A percentile compares a stretch with the other conserved stretches of the same genome.
Conservation (phyloP, 202 grass and related monocot genomes). For the Brachypodium distachyon region DNA sequence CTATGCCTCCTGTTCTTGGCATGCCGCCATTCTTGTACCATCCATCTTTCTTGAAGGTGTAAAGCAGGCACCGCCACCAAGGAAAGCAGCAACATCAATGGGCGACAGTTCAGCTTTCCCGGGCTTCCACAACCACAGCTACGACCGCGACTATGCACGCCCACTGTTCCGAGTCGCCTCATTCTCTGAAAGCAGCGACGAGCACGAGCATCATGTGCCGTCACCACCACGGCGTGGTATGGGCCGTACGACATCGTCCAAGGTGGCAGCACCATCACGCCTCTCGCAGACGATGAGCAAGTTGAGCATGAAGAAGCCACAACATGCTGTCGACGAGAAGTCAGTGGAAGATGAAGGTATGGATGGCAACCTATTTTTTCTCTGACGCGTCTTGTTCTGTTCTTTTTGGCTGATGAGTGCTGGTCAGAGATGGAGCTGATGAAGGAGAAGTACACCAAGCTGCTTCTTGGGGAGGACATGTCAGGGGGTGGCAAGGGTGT, state of each 20-base stretch:
- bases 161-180: constrained; percentile 31
- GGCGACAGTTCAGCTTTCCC: constrained; percentile 26
- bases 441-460: constrained; percentile 73
- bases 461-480: constrained; percentile 87
- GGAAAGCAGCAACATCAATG: neutral
- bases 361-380: neutral
- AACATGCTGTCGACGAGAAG: constrained; percentile 13
- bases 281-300: constrained; percentile 30
- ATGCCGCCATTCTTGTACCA: neutral
- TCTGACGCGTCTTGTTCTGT: neutral
- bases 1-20: neutral
- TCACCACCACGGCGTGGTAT: neutral
- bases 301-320: constrained; percentile 38
- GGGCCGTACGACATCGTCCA: neutral
- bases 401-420: neutral
- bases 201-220: neutral
- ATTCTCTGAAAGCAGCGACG: constrained; percentile 29
- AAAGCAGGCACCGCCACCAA: neutral
- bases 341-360: constrained; percentile 32
- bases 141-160: neutral
- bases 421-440: constrained; percentile 70
- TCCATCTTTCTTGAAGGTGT: constrained; percentile 4
- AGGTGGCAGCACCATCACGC: neutral
- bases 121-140: constrained; percentile 20
- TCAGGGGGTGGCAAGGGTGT: constrained; percentile 71